Base-by-base conservation (phyloP, 768 basidiomycete species). In the Terana coerulea region DNA sequence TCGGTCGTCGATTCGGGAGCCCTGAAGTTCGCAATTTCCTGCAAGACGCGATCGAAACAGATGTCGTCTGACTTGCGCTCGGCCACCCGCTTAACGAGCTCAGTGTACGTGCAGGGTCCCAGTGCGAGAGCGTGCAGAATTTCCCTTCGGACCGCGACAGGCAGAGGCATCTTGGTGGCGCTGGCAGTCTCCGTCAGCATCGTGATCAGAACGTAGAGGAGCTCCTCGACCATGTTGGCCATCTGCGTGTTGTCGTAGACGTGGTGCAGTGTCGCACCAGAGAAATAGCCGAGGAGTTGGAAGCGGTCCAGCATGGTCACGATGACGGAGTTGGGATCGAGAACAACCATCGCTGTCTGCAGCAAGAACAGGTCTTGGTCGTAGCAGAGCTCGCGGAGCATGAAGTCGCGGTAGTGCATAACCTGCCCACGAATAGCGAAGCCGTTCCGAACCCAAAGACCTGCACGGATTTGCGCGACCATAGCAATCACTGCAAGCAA, bases 361-460 rank as follows among this genome's bases (percentile, higher is more conserved):
- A 98, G 77, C 53, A 95, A 80, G 74, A 86, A 94, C 15, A 97
- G 74, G 58, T 93, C 97, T 66, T 98, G 94, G 66, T 99, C 97
- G 64, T 95, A 95, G 61, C 95, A 97, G 5, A 93, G 77, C 66
- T 99, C 97, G 17, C 95, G 86, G 22, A 98, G 81, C 80, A 90
- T 88, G 67, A 92, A 93, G 65, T 98, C 95, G 24, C 94, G 87
- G 66, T 99, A 99, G 65, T 98, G 95, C 47, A 95, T 78, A 3
- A 94, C 75, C 66, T 98, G 97, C 0, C 94, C 93, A 1, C 95
- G 86, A 59, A 98, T 95, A 14, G 88, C 88, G 62, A 94, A 91
- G 3, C 97, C 97, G 60, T 99, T 99, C 48, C 95, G 88, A 7
- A 97, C 95, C 97, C 97, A 99, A 3, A 98, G 76, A 0, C 94